A percentile compares a stretch with the other conserved stretches of the same genome.
Conservation (phyloP, 805 yeast species). For the Teunomyces aglyptinius region DNA sequence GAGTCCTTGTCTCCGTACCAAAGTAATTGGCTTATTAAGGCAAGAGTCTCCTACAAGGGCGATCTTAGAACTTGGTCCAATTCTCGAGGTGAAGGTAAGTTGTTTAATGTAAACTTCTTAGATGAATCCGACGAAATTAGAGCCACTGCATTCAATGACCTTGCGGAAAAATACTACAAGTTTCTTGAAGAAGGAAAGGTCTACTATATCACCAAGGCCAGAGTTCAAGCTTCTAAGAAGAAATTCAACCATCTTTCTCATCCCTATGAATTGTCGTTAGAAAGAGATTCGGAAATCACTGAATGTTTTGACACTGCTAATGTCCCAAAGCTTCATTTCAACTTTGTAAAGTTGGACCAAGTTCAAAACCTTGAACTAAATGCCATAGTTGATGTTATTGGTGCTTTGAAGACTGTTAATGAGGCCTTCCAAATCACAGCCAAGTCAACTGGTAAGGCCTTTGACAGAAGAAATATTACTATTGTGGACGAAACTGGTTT, state of each 20-base stretch:
- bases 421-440: slow-evolving; percentile 79
- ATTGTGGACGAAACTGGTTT: slow-evolving; percentile 83
- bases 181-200: slow-evolving; percentile 84
- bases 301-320: slow-evolving; percentile 58
- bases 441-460: slow-evolving; percentile 83
- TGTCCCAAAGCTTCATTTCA: slow-evolving; percentile 79
- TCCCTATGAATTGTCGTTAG: slow-evolving; percentile 84
- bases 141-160: slow-evolving; percentile 90
- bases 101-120: slow-evolving; percentile 81
- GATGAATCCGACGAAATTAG: slow-evolving; percentile 96
- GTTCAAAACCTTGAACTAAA: slow-evolving; percentile 69
- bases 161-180: slow-evolving; percentile 76
- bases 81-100: slow-evolving; percentile 82
- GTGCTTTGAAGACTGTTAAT: slow-evolving; percentile 74
- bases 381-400: slow-evolving; percentile 79
- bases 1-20: slow-evolving; percentile 91
- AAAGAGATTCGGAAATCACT: slow-evolving; percentile 72
- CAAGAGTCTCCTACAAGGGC: slow-evolving; percentile 83
- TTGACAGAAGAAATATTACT: slow-evolving; percentile 84
- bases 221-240: slow-evolving; percentile 80
- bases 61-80: slow-evolving; percentile 88
- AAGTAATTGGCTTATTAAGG: slow-evolving; percentile 88
- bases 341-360: slow-evolving; percentile 66
- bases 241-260: slow-evolving; percentile 81
- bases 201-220: slow-evolving; percentile 77